Evolutionary conservation across 805 yeast genomes (phyloP), one percentile per base, ranked within the genome.

Genomic region (Phaffomyces antillensis): DNA sequence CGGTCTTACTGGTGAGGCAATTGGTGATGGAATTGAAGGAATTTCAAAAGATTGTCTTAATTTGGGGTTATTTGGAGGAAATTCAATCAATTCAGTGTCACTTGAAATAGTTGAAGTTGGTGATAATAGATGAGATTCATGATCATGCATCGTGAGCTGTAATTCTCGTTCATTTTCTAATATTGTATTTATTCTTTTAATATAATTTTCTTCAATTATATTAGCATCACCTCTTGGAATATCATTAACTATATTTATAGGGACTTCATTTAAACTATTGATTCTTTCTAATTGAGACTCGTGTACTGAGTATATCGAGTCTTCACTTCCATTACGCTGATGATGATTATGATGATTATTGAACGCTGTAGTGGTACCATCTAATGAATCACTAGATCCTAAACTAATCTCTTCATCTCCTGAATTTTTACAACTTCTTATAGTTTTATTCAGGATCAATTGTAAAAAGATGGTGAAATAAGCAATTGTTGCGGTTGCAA

Each of bases 401-500:
- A 16, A 17, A 10, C 51, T 42, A 34, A 56, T 42, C 31, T 66
- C 69, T 42, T 65, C 70, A 26, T 61, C 68, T 34, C 56, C 44
- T 23, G 52, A 55, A 9, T 58, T 52, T 23, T 48, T 37, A 3
- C 59, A 50, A 32, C 51, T 50, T 41, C 61, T 52, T 3, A 51
- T 43, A 32, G 41, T 49, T 13, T 26, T 26, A 26, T 46, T 54
- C 44, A 57, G 23, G 12, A 56, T 2, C 13, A 17, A 25, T 52
- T 75, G 79, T 32, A 76, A 56, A 4, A 62, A 57, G 48, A 71
- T 59, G 7, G 75, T 74, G 38, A 73, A 59, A 50, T 75, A 77
- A 1, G 77, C 77, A 57, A 77, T 64, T 49, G 67, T 66, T 5
- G 71, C 69, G 47, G 74, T 65, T 53, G 81, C 71, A 23, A 77